Conservation (phyloP, 148 eudicot genomes). For the Chenopodium suecicum region DNA sequence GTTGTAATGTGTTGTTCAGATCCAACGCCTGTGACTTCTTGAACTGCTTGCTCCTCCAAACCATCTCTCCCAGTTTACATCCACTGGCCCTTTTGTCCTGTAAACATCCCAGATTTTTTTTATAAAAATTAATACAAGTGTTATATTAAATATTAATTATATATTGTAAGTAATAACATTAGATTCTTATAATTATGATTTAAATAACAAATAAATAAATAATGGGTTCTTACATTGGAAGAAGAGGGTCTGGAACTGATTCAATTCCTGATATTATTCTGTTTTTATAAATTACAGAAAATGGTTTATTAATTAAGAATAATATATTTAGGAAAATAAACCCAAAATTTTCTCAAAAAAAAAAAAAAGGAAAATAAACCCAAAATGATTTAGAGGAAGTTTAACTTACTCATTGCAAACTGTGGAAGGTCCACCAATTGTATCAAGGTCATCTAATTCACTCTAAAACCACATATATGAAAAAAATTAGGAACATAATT, state of each 20-base stretch:
- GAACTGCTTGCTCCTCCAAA: slow-evolving; percentile 43
- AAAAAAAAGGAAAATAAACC: too few relatives aligned
- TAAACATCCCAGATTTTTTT: neutral
- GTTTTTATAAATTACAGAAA: neutral
- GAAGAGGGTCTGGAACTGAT: slow-evolving; percentile 38
- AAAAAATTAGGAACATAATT: neutral
- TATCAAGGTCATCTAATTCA: slow-evolving; percentile 37
- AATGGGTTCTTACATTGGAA: slow-evolving; percentile 15
- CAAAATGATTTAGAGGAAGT: neutral
- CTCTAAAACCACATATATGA: slow-evolving; percentile 14
- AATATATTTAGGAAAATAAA: too few relatives aligned
- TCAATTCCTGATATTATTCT: slow-evolving; percentile 40
- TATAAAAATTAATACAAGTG: neutral
- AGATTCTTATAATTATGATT: neutral
- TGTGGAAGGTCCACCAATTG: slow-evolving; percentile 36
- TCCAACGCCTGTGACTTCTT: slow-evolving; percentile 43
- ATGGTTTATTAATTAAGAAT: neutral
- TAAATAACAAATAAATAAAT: neutral
- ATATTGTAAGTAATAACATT: neutral
- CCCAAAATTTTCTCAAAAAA: neutral
- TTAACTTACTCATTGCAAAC: slow-evolving; percentile 35
- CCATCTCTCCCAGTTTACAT: slow-evolving; percentile 47
- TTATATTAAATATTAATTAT: too few relatives aligned
- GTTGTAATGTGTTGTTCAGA: slow-evolving; percentile 7
- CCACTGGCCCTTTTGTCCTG: slow-evolving; percentile 45